Evolutionary conservation across 2,329 filamentous ascomycete species (phyloP), one percentile per base, ranked within the genome.

Genomic region (Periconia macrospinosa): DNA sequence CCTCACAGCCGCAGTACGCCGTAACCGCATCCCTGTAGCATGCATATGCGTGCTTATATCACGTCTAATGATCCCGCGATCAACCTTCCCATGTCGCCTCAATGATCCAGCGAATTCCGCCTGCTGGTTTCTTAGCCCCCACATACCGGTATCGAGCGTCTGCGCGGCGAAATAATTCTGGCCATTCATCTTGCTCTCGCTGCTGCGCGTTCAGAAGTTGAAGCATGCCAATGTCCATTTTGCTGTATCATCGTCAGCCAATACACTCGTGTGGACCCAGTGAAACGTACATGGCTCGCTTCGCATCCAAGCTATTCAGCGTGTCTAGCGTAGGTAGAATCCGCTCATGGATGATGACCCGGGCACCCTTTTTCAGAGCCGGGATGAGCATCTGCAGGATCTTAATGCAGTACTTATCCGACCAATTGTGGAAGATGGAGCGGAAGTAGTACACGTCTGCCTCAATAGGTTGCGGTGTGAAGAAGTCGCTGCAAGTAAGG

Each of bases 371-470:
- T 48, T 61, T 67, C 10, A 74, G 55, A 2, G 58, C 69, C 11
- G 69, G 66, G 10, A 70, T 58, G 6, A 75, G 59, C 1, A 58
- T 60, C 17, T 62, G 58, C 19, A 75, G 54, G 35, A 76, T 71
- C 42, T 65, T 54, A 1, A 72, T 43, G 44, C 58, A 66, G 53
- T 75, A 70, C 47, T 67, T 68, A 55, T 75, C 71, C 35, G 62
- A 60, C 70, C 69, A 75, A 50, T 73, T 66, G 46, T 74, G 70
- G 56, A 72, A 65, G 40, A 72, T 71, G 49, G 66, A 67, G 17
- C 53, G 53, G 42, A 56, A 45, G 37, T 56, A 44, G 50, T 52
- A 52, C 15, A 52, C 30, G 18, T 47, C 45, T 44, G 45, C 44
- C 20, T n/a, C n/a, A 6, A 45, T 30, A 17, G 45, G 45, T 20